Evolutionary conservation across 176 grass and related monocot species (phyloP), one percentile per base, ranked within the genome.

Genomic region (Dactylis glomerata): DNA sequence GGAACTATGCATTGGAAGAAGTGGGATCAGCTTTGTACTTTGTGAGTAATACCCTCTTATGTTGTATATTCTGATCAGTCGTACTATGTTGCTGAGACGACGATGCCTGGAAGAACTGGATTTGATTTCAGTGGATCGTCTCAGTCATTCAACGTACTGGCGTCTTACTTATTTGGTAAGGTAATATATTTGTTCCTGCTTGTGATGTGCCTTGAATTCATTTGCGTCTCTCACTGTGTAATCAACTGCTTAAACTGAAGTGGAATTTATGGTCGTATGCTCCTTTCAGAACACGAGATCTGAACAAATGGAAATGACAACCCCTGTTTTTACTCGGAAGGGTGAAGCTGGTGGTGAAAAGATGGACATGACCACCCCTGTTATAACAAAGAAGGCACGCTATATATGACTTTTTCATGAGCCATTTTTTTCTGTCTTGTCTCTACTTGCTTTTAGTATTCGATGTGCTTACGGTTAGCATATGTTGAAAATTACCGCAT

Each of bases 311-410:
- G 85, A 98, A 85, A 98, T 98, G 92, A 98, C 92, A 73, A 92
- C 93, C 55, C 95, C 96, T 87, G 93, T 98, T 81, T 87, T 88
- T 63, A 95, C 91, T 62, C 50, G 67, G 54, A 93, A 93, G 77
- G 83, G 80, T 9, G 88, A 90, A 44, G 38, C 58, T 22, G 68
- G 37, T 23, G 70, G 92, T 4, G 76, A 93, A 88, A 90, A 79
- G 13, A 95, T 98, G 96, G 93, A 98, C 24, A 98, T 95, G 96
- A 95, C 96, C 31, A 98, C 96, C 19, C 96, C 92, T 32, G 96
- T 98, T 61, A 89, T 98, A 86, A 95, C 93, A 63, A 98, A 82
- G 83, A 86, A 88, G 87, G 91, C 91, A 74, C 16, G 69, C 31
- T 13, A 20, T 34, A 23, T 63, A 62, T 68, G 61, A 36, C 9